Evolutionary conservation across 2,329 filamentous ascomycete genomes (phyloP), one percentile per base, ranked within the genome.

Genomic region (Aspergillus novoparasiticus): DNA sequence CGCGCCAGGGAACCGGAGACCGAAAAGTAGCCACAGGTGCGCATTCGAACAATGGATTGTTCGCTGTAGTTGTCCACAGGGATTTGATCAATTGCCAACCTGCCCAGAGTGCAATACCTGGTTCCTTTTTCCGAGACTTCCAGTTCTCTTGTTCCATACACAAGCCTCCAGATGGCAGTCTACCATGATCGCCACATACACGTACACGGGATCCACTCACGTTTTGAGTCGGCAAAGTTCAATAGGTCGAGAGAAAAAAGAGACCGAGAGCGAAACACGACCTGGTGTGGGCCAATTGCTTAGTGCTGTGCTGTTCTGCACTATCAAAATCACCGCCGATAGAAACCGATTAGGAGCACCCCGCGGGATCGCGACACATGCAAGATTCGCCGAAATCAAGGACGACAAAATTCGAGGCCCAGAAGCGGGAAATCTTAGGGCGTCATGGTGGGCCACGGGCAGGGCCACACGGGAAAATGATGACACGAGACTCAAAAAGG

Each of bases 21-120:
- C 65, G 64, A 66, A 50, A 58, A 64, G 53, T 55, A 63, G 58
- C 57, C n/a, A 51, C 45, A 60, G 63, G 65, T 61, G 65, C 68
- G 57, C 61, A 67, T 54, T 65, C 57, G 58, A 70, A 75, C 73
- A 74, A 75, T 74, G 71, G 68, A 68, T 75, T 75, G 73, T 75
- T 69, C 63, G 60, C 71, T 71, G 73, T 70, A 72, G 71, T 65
- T 62, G 63, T 62, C 65, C 68, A 67, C 56, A 46, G 46, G 21
- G 46, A 63, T 53, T 28, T 58, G 56, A 39, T 53, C 63, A 53
- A 61, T 48, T 58, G 45, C 50, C 51, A 57, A 28, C 46, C 58
- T 55, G 45, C 57, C 60, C 57, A 62, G 60, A 58, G 55, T 46
- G 41, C 60, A 59, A 59, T 32, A 65, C 51, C 48, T 58, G 63